These are phyloP conservation scores for Tetrahymena borealis DNA, from an alignment of 73 alveolate genomes.

Conservation along the genomic window DNA sequence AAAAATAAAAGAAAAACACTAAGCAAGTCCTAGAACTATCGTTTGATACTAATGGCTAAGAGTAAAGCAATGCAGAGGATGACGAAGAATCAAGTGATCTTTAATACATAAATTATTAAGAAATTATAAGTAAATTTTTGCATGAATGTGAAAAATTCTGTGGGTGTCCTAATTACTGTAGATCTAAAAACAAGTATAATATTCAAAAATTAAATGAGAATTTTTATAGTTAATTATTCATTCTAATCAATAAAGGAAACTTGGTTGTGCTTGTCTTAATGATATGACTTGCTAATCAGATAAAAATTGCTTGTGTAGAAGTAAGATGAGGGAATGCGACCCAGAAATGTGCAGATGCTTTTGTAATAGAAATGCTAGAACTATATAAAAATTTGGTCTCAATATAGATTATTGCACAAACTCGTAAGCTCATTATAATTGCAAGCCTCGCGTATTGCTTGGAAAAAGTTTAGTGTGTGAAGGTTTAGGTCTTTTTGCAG, in stretches of 20 bases:
- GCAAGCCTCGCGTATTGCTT: slow-evolving; percentile 38
- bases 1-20: background rate
- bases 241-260: background rate
- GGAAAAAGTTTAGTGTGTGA: slow-evolving; percentile 46
- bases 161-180: background rate
- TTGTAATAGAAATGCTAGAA: slow-evolving; percentile 18
- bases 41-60: background rate
- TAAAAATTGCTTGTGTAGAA: slow-evolving; percentile 48
- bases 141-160: background rate
- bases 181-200: background rate
- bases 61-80: background rate
- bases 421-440: slow-evolving; percentile 51
- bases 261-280: background rate
- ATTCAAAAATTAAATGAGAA: background rate
- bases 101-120: background rate
- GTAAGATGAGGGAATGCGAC: slow-evolving; percentile 61
- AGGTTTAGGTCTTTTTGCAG: slow-evolving; percentile 61
- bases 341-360: slow-evolving; percentile 59
- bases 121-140: background rate
- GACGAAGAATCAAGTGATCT: background rate
- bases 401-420: slow-evolving; percentile 20
- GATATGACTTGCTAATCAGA: background rate
- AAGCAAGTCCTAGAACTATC: background rate
- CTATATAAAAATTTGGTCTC: background rate
- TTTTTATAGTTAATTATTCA: background rate